Evolutionary conservation across 441 rosid genomes (phyloP).

Genomic region (Pelargonium cotyledonis): DNA sequence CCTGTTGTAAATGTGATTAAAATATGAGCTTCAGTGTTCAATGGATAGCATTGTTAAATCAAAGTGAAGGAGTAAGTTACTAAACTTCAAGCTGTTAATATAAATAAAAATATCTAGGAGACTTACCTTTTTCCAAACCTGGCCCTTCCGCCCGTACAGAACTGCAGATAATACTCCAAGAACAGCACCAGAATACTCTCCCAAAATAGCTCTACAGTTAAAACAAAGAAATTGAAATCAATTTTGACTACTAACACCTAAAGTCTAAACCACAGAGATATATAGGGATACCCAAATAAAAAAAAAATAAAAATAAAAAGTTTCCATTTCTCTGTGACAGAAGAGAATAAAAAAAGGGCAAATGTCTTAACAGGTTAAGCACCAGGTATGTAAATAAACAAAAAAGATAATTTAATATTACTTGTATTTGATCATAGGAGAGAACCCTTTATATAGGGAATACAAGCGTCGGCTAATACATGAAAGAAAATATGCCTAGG

Average conservation of each 20-base stretch:
- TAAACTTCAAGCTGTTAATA: slow-evolving; percentile 8
- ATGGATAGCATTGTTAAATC: slow-evolving; percentile 9
- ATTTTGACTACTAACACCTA: slow-evolving; percentile 1
- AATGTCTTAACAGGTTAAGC: neutral
- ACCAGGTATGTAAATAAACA: neutral
- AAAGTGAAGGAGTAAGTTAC: neutral
- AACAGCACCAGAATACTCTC: slow-evolving; percentile 95
- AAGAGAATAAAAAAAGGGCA: neutral
- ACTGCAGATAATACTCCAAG: slow-evolving; percentile 94
- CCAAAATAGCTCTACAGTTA: slow-evolving; percentile 61
- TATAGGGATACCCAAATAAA: neutral
- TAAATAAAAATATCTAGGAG: slow-evolving; percentile 14
- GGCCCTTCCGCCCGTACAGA: slow-evolving; percentile 65
- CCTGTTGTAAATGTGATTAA: neutral
- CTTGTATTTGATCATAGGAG: no score
- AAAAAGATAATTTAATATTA: no score
- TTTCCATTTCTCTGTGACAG: neutral
- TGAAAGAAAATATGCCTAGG: no score
- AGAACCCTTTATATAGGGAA: no score
- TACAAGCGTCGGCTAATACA: no score
- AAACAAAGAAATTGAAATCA: slow-evolving; percentile 10
- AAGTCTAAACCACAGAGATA: neutral
- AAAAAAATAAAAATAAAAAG: no score
- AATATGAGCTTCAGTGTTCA: slow-evolving; percentile 2
- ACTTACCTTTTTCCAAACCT: slow-evolving; percentile 80